Evolutionary conservation across 2,329 filamentous ascomycete genomes (phyloP), one percentile per base, ranked within the genome.

Genomic region (Dactylellina drechsleri): DNA sequence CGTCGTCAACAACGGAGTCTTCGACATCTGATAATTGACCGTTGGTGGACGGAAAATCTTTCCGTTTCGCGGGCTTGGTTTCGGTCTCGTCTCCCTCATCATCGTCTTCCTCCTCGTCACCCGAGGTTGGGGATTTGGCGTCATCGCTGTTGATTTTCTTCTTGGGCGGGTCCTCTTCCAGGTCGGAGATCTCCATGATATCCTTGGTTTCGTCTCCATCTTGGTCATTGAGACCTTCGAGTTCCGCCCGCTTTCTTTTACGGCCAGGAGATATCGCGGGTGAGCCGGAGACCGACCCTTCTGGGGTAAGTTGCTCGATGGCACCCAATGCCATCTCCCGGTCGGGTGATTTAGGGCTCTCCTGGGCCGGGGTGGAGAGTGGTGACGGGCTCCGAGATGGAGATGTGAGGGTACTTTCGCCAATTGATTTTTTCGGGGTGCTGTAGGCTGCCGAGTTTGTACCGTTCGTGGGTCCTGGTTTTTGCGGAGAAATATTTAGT

Each of bases 401-500:
- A 5, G 70, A 74, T 58, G 70, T 74, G 18, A 74, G 57, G 49
- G 70, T 74, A 49, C 70, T 74, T 43, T 66, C 65, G 70, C 70
- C 70, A 74, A 74, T 74, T 74, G 70, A 74, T 47, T 74, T 74
- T 58, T 74, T 74, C 0, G 70, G 70, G 20, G 70, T 74, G 50
- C 62, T 74, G 53, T 74, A 74, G 1, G 66, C 57, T 41, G 68
- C 70, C 53, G 70, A 59, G 15, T 74, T 74, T 31, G 90, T 87
- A 79, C 90, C 87, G 79, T 86, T 85, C 79, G 87, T 86, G 77
- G 88, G 85, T 80, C 86, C 83, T 79, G 85, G 91, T 77, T 70
- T 68, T 31, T 88, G 88, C 16, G 93, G 93, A n/a, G 92, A 96
- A 80, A 91, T 89, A 80, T 95, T 95, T 74, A 99, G 86, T 72